Evolutionary conservation across 352 stramenopile species (phyloP).

Genomic region (Elongisporangium anandrum): DNA sequence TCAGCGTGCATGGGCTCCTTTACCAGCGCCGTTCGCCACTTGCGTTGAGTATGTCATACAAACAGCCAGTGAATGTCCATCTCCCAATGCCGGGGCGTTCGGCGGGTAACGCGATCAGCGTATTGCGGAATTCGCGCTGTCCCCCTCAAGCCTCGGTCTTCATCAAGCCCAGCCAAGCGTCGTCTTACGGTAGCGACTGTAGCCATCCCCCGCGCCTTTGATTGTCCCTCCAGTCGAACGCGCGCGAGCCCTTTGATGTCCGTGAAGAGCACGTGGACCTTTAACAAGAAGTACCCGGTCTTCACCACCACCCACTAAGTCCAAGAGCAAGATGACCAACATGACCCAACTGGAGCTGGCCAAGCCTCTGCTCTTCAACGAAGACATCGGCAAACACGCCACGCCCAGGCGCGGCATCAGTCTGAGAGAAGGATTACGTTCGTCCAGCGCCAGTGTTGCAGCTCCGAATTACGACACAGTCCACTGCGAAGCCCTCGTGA

Average conservation of each 20-base stretch:
- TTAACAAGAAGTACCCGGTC: slow-evolving; percentile 82
- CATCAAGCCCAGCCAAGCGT: slow-evolving; percentile 12
- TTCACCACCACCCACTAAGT: slow-evolving; percentile 70
- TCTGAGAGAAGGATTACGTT: slow-evolving; percentile 15
- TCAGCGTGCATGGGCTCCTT: neutral
- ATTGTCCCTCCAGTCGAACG: slow-evolving; percentile 9
- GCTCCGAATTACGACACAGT: slow-evolving; percentile 42
- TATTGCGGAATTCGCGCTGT: slow-evolving; percentile 54
- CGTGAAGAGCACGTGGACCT: slow-evolving; percentile 79
- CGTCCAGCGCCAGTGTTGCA: slow-evolving; percentile 21
- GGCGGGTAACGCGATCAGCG: slow-evolving; percentile 63
- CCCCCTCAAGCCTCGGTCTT: slow-evolving; percentile 16
- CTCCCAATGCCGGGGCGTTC: slow-evolving; percentile 13
- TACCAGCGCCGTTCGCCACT: neutral
- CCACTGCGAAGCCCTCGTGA: slow-evolving; percentile 55
- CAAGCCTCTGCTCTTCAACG: slow-evolving; percentile 25
- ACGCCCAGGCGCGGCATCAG: slow-evolving; percentile 32
- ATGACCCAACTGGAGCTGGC: slow-evolving; percentile 61
- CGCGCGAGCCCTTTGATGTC: slow-evolving; percentile 47
- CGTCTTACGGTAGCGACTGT: slow-evolving; percentile 2
- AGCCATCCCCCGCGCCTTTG: neutral
- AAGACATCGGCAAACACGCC: slow-evolving; percentile 9
- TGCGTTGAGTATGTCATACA: slow-evolving; percentile 9
- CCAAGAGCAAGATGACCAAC: slow-evolving; percentile 5
- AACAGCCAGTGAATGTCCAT: slow-evolving; percentile 6